Evolutionary conservation across 805 yeast genomes (phyloP).

Genomic region (Wickerhamiella shivajii): DNA sequence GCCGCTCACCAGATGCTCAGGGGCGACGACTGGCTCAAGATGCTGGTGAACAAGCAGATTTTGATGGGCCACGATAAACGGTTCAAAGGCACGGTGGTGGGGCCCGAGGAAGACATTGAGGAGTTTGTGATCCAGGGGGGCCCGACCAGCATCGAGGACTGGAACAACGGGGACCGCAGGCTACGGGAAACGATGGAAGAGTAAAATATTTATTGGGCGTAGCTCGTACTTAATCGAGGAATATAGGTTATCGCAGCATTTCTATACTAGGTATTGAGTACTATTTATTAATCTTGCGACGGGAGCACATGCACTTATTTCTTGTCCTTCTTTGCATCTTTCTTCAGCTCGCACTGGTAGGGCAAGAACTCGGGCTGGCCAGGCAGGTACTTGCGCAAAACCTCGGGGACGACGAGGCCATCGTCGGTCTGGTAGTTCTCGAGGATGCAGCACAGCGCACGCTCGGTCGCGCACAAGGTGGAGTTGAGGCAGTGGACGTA

Average conservation of each 20-base stretch:
- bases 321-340: slow-evolving; percentile 17
- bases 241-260: too few species aligned
- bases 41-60: slow-evolving; percentile 21
- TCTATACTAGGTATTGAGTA: too few species aligned
- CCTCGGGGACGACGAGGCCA: slow-evolving; percentile 88
- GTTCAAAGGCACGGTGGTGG: slow-evolving; percentile 23
- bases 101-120: slow-evolving; percentile 2
- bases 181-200: too few species aligned
- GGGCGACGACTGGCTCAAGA: slow-evolving; percentile 23
- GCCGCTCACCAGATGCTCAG: slow-evolving; percentile 8
- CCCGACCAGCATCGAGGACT: too few species aligned
- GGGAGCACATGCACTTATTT: too few species aligned
- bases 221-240: too few species aligned
- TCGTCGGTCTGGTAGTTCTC: slow-evolving; percentile 98
- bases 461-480: slow-evolving; percentile 93
- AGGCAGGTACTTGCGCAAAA: slow-evolving; percentile 88
- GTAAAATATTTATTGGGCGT: too few species aligned
- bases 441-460: slow-evolving; percentile 92
- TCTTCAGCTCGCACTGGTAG: slow-evolving; percentile 56
- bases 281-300: too few species aligned
- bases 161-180: too few species aligned
- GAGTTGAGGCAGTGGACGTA: slow-evolving; percentile 98
- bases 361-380: slow-evolving; percentile 98
- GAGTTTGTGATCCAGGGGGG: too few species aligned
- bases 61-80: slow-evolving; percentile 24